Evolutionary conservation across 129 eudicot genomes (phyloP).

Genomic region (Kitagawia praeruptora): DNA sequence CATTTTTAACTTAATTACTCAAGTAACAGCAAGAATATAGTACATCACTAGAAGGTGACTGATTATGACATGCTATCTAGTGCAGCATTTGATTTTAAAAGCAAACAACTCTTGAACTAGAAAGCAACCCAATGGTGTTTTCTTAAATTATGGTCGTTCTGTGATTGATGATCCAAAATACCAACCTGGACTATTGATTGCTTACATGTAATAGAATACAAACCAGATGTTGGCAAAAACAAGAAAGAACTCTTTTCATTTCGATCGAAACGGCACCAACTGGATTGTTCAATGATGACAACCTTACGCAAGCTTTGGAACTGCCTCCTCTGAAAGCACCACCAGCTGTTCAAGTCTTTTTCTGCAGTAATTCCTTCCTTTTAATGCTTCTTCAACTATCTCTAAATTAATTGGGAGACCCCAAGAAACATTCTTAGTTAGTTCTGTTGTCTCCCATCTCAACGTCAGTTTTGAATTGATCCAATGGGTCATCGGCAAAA

Average conservation of each 20-base stretch:
- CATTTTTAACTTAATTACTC: background rate
- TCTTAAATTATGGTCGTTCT: background rate
- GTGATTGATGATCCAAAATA: background rate
- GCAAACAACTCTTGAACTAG: background rate
- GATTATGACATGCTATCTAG: background rate
- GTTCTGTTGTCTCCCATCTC: background rate
- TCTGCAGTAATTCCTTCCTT: conserved; percentile 6
- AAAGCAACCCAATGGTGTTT: background rate
- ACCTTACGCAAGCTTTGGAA: conserved; percentile 29
- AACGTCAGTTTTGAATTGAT: background rate
- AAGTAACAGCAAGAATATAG: background rate
- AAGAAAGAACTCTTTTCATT: conserved; percentile 22
- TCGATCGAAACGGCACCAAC: conserved; percentile 20
- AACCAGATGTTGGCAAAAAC: conserved; percentile 43
- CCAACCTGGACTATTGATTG: background rate
- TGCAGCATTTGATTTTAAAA: background rate
- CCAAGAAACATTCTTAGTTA: background rate
- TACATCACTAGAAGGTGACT: background rate
- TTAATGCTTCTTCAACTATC: conserved; percentile 13
- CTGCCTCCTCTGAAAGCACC: conserved; percentile 26
- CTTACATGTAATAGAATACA: background rate
- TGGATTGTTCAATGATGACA: conserved; percentile 33
- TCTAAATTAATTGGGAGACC: conserved; percentile 16
- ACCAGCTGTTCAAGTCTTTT: conserved; percentile 32
- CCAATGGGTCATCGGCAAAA: conserved; percentile 33